These are phyloP conservation scores for Podospora appendiculata DNA, from an alignment of 495 filamentous ascomycete species.

Conservation along the genomic window DNA sequence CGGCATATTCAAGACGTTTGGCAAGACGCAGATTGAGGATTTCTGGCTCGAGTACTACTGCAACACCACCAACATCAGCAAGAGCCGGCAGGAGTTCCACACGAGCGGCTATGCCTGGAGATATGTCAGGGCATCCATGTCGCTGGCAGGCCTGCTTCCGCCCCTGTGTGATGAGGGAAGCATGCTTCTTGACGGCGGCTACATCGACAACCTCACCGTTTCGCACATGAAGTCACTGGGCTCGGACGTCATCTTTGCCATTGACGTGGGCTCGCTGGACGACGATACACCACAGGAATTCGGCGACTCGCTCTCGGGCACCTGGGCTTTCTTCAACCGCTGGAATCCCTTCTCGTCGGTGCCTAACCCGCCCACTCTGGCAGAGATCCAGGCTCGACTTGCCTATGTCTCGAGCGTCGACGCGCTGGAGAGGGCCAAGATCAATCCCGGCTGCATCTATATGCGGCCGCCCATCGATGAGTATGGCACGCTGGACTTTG, in stretches of 20 bases:
- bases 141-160: conserved; percentile 82
- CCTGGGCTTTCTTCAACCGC: conserved; percentile 87
- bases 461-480: conserved; percentile 92
- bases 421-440: conserved; percentile 88
- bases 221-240: conserved; percentile 94
- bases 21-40: conserved; percentile 93
- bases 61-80: conserved; percentile 96
- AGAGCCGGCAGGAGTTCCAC: conserved; percentile 81
- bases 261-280: conserved; percentile 88
- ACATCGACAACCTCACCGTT: conserved; percentile 95
- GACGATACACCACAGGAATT: conserved; percentile 85
- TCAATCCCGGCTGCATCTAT: conserved; percentile 77
- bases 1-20: conserved; percentile 97
- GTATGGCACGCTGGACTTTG: conserved; percentile 93
- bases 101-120: conserved; percentile 94
- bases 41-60: conserved; percentile 99
- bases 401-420: conserved; percentile 93
- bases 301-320: conserved; percentile 88
- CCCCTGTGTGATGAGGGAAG: conserved; percentile 94
- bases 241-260: conserved; percentile 86
- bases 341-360: conserved; percentile 90
- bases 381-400: conserved; percentile 89
- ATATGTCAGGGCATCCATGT: conserved; percentile 94
- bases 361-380: conserved; percentile 88
- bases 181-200: conserved; percentile 94